phyloP scores from a whole-genome alignment of 805 yeast genomes.

The Teunomyces stri region DNA sequence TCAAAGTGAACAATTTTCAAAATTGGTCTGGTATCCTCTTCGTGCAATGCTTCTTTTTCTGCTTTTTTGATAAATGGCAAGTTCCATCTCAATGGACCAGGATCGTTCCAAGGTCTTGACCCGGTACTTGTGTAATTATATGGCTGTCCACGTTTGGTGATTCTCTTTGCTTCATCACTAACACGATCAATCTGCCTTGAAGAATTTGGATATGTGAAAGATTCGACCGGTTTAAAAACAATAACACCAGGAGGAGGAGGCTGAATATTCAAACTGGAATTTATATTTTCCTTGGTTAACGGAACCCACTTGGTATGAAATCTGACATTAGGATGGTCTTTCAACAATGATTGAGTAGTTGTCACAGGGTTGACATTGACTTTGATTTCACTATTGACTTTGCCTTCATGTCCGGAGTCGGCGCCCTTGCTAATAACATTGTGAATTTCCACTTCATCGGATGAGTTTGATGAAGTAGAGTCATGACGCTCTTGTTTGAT shows the following conservation, averaged over 20 bases:
- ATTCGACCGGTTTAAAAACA: constrained; percentile 79
- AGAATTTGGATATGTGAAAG: constrained; percentile 79
- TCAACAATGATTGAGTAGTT: constrained; percentile 21
- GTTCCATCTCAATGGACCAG: constrained; percentile 55
- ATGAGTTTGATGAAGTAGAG: constrained; percentile 16
- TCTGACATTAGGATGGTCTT: constrained; percentile 32
- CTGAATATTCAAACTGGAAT: constrained; percentile 53
- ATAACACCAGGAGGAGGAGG: constrained; percentile 92
- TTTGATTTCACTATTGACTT: constrained; percentile 6
- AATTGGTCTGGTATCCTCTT: constrained; percentile 54
- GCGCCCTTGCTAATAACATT: constrained; percentile 36
- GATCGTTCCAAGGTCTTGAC: constrained; percentile 89
- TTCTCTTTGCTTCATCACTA: constrained; percentile 59
- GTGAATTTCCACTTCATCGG: constrained; percentile 40
- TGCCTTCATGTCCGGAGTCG: constrained; percentile 10
- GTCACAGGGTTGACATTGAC: constrained; percentile 5
- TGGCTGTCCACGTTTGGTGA: constrained; percentile 61
- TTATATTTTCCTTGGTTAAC: constrained; percentile 45
- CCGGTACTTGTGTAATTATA: constrained; percentile 37
- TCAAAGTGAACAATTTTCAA: constrained; percentile 76
- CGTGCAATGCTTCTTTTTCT: constrained; percentile 12
- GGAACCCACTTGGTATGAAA: constrained; percentile 74
- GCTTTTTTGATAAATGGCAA: constrained; percentile 27
- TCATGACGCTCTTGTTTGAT: constrained; percentile 5
- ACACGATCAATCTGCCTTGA: constrained; percentile 70